Conservation (phyloP, 345 rosid species). For the Fremontodendron californicum region DNA sequence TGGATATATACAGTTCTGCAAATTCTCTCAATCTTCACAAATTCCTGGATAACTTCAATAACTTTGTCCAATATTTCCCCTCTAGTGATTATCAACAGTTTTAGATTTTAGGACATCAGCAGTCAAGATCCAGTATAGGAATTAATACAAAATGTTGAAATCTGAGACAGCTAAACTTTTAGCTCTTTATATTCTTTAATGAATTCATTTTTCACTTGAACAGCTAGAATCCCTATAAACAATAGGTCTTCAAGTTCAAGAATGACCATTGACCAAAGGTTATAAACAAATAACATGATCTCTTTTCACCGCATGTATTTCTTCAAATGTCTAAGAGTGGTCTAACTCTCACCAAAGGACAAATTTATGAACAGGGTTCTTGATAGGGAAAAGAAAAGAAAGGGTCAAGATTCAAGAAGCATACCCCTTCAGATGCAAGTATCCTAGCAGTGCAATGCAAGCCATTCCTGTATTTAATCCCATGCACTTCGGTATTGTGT, state of each 20-base stretch:
- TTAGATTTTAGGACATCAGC: slow-evolving; percentile 2
- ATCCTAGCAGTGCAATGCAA: slow-evolving; percentile 81
- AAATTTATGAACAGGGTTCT: neutral
- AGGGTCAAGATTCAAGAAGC: slow-evolving; percentile 11
- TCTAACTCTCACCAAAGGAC: neutral
- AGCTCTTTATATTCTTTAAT: neutral
- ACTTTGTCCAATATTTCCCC: neutral
- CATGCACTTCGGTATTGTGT: slow-evolving; percentile 72
- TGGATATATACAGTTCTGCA: neutral
- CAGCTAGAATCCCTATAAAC: neutral
- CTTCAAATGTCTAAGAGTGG: neutral
- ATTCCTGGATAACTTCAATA: neutral
- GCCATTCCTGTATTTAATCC: slow-evolving; percentile 75
- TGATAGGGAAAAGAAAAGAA: neutral
- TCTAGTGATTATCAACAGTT: neutral
- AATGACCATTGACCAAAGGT: neutral
- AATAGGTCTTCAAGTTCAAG: neutral
- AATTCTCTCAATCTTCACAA: neutral
- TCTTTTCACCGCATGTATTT: neutral
- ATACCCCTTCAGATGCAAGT: slow-evolving; percentile 80
- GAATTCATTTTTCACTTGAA: neutral
- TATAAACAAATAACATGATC: neutral
- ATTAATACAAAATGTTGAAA: neutral
- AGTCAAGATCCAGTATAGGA: neutral
- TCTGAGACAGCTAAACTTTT: neutral